These are phyloP conservation scores for Andrographis paniculata DNA, from an alignment of 305 asterid species.

Conservation along the genomic window DNA sequence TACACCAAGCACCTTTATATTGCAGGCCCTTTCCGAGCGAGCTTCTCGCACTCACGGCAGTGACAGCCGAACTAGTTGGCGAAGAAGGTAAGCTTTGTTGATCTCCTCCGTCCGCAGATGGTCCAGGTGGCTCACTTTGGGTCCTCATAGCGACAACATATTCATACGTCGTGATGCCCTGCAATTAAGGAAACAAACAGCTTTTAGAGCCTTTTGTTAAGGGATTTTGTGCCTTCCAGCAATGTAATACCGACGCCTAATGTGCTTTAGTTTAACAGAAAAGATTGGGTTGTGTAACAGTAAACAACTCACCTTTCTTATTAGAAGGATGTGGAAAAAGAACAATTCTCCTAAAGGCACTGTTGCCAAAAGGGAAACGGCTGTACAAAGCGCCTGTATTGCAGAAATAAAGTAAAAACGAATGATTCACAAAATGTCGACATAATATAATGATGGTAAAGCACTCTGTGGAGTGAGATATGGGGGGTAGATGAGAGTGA, in stretches of 20 bases:
- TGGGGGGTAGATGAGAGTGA: neutral
- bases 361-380: constrained; percentile 75
- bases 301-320: constrained; percentile 53
- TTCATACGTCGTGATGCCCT: constrained; percentile 97
- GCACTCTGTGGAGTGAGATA: neutral
- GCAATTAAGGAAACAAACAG: neutral
- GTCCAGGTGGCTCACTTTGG: constrained; percentile 93
- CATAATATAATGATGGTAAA: neutral
- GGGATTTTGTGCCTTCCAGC: too few relatives aligned
- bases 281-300: neutral
- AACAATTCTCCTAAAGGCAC: constrained; percentile 87
- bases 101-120: constrained; percentile 77
- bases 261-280: too few relatives aligned
- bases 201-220: too few relatives aligned
- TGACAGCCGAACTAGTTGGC: constrained; percentile 91
- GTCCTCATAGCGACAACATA: constrained; percentile 91
- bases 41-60: constrained; percentile 90
- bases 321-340: constrained; percentile 89
- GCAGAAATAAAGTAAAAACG: neutral
- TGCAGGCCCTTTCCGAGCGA: constrained; percentile 89
- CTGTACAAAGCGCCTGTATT: constrained; percentile 64
- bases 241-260: too few relatives aligned
- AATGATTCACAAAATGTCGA: neutral
- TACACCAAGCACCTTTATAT: constrained; percentile 96
- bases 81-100: constrained; percentile 88